Conservation (phyloP, 495 filamentous ascomycete genomes). For the Penicillium paradoxum region DNA sequence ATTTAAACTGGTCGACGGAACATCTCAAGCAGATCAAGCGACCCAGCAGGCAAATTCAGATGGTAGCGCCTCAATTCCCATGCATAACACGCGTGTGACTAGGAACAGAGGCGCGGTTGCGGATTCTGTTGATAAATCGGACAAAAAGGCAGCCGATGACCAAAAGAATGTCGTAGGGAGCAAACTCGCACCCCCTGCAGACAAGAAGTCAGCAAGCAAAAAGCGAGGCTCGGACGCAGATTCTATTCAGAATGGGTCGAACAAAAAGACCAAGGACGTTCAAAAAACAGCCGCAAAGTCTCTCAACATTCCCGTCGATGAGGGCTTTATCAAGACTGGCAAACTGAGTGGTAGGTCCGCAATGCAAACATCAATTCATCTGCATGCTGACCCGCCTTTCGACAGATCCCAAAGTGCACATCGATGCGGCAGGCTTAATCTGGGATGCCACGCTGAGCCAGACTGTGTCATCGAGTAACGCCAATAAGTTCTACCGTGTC, state of each 20-base stretch:
- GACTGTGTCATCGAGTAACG: conserved; percentile 49
- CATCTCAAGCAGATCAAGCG: neutral
- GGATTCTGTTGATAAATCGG: neutral
- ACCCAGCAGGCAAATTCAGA: neutral
- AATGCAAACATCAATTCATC: neutral
- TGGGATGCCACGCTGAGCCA: conserved; percentile 53
- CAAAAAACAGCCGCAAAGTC: conserved; percentile 37
- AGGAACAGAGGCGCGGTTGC: neutral
- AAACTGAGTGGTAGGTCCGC: conserved; percentile 11
- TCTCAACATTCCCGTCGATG: conserved; percentile 49
- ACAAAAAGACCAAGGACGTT: conserved; percentile 41
- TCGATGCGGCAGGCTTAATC: conserved; percentile 57
- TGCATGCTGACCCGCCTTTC: neutral
- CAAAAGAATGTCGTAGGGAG: conserved; percentile 11
- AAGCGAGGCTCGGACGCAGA: conserved; percentile 22
- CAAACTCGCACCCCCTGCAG: conserved; percentile 1
- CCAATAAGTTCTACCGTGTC: conserved; percentile 71
- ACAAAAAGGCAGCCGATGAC: neutral
- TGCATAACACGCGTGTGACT: neutral
- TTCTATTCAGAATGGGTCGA: neutral
- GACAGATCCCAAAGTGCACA: conserved; percentile 49
- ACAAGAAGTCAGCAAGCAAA: conserved; percentile 9
- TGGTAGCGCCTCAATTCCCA: neutral
- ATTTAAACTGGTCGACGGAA: conserved; percentile 9
- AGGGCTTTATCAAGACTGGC: conserved; percentile 20